Base-by-base conservation (phyloP, 2,329 filamentous ascomycete genomes). In the Aphanocladium album region DNA sequence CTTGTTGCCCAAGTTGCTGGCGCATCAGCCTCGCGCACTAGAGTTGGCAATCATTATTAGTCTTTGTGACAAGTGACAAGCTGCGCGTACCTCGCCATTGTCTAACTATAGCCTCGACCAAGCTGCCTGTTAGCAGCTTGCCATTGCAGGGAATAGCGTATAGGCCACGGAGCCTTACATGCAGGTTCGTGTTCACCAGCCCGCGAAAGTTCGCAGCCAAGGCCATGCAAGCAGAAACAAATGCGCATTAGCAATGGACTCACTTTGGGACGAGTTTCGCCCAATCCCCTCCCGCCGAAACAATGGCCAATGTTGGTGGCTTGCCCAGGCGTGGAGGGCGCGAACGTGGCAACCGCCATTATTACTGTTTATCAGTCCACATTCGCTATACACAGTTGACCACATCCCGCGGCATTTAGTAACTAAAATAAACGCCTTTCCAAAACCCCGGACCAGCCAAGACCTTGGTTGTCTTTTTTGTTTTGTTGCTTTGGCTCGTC, bases 251-350 rank as follows among this genome's bases (percentile, higher is more conserved):
- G 35, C 6, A 39, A 39, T 39, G 12, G 9, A 39, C 4, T 39
- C 35, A 14, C 16, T 39, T 12, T 39, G 9, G 35, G 7, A 17
- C 11, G 35, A 12, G 12, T 39, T 14, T 39, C 5, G 47, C 51
- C 21, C 23, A 16, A 33, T 6, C 37, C 53, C 53, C 27, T 37
- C 54, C 17, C 41, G 41, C 7, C 54, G 43, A 57, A 49, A 49
- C 30, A 57, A 57, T 35, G 45, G 43, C 39, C 39, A 45, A 30
- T 21, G 23, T n/a, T 37, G 52, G 54, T 57, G 54, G 54, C 54
- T 57, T 57, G 30, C 21, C 41, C 17, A 27, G 30, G 19, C 41
- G 14, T 27, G 16, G 41, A 27, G 27, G 53, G 19, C 41, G 54
- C 43, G 43, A 33, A 25, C 52, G 27, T 47, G 53, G 39, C 53